Base-by-base conservation (phyloP, 768 basidiomycete species). In the Gloeopeniophorella convolvens region DNA sequence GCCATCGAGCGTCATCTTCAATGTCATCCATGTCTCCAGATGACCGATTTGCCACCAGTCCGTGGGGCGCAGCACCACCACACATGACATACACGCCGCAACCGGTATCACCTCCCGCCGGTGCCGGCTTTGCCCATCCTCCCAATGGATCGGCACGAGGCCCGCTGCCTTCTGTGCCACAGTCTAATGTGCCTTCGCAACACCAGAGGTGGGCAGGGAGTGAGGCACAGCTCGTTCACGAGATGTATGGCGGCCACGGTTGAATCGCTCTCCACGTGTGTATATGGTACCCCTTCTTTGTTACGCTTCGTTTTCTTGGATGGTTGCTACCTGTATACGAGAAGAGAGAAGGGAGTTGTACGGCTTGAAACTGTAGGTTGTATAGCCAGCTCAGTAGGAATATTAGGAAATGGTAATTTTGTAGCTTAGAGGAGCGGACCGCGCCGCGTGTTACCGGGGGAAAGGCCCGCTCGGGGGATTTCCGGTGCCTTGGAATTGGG, bases 141-240 rank as follows among this genome's bases (percentile, higher is more conserved):
- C 10, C 28, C 11, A 37, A 23, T 20, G 47, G 46, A 20, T 5
- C 24, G 4, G n/a, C 2, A 27, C 52, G 42, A 27, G 52, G 46
- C 4, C 41, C 51, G n/a, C 24, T 48, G 15, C 46, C 52, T 21
- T 36, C 35, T 5, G 31, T 28, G 35, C 52, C 52, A 33, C 3
- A 27, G 32, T 24, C 49, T 7, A 21, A 36, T 18, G 34, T 26
- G 24, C 35, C 45, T 23, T 31, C 23, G 26, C 9, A 33, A 24
- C 23, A 43, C 9, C 4, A 18, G 8, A 34, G 27, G 16, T 56
- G 55, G 55, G 30, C 35, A 15, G 36, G 32, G 30, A 55, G 47
- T 9, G 39, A 56, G 5, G 6, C 47, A 24, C 55, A 45, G 36
- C 16, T 56, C 4, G 27, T 54, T 16, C 28, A 54, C 28, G 52